These are phyloP conservation scores for Hymenochaete sp. DNA, from an alignment of 1,284 basidiomycete genomes.

Conservation along the genomic window DNA sequence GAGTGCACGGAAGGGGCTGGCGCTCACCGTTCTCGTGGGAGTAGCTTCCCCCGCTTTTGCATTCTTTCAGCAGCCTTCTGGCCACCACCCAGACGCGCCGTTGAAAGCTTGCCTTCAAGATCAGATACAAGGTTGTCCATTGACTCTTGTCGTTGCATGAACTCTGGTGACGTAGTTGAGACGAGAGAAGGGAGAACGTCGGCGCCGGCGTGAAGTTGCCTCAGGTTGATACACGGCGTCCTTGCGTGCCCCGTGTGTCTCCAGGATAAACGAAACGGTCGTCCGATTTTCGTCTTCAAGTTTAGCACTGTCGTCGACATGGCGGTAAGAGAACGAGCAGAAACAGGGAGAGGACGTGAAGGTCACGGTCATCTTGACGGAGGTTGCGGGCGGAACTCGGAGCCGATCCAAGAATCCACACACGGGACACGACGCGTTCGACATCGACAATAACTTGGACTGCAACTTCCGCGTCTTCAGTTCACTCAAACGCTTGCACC, in stretches of 20 bases:
- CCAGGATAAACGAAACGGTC: neutral
- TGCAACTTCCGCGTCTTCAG: too few species aligned
- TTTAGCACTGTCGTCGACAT: too few species aligned
- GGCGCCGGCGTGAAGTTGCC: conserved; percentile 24
- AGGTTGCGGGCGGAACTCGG: too few species aligned
- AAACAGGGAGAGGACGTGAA: too few species aligned
- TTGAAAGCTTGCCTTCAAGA: conserved; percentile 48
- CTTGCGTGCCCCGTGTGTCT: neutral
- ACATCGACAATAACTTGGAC: too few species aligned
- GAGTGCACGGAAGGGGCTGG: conserved; percentile 4
- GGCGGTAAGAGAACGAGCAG: neutral
- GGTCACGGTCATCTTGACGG: too few species aligned
- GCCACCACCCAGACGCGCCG: conserved; percentile 54
- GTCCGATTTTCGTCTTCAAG: neutral
- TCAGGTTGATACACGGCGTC: too few species aligned
- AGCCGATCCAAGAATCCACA: too few species aligned
- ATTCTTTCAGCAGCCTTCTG: conserved; percentile 70
- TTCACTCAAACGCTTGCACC: neutral
- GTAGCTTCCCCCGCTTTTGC: conserved; percentile 71
- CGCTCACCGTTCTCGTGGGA: conserved; percentile 77
- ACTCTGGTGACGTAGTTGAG: conserved; percentile 63
- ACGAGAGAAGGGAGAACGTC: conserved; percentile 64
- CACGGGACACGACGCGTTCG: too few species aligned
- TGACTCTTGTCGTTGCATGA: conserved; percentile 49
- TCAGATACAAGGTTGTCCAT: conserved; percentile 65